These are phyloP conservation scores for Lentinula edodes DNA, from an alignment of 768 basidiomycete genomes.

Conservation along the genomic window DNA sequence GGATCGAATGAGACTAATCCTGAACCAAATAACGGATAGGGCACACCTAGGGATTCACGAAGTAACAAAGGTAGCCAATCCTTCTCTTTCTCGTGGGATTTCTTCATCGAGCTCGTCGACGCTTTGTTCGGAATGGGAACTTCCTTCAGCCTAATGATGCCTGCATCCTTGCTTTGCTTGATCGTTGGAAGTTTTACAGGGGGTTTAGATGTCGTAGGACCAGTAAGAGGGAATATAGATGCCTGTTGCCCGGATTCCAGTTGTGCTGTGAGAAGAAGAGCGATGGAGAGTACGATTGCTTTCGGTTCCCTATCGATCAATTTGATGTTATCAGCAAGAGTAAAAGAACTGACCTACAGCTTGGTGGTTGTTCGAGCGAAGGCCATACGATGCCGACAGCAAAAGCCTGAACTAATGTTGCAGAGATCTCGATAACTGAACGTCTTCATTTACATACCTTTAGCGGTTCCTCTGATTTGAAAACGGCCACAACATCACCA, in stretches of 20 bases:
- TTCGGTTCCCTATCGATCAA: conserved; percentile 2
- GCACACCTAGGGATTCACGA: conserved; percentile 63
- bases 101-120: conserved; percentile 12
- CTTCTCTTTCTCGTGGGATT: conserved; percentile 29
- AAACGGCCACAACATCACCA: conserved; percentile 63
- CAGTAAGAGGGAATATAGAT: conserved; percentile 44
- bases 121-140: conserved; percentile 16
- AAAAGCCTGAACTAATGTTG: conserved; percentile 37
- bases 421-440: background rate
- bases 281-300: conserved; percentile 54
- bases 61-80: conserved; percentile 69
- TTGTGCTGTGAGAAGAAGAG: conserved; percentile 57
- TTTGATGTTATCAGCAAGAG: background rate
- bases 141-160: conserved; percentile 49
- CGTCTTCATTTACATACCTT: background rate
- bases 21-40: conserved; percentile 1
- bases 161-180: conserved; percentile 44
- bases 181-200: conserved; percentile 46
- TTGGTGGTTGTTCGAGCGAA: conserved; percentile 52
- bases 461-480: conserved; percentile 11
- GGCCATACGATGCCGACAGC: conserved; percentile 75
- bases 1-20: conserved; percentile 7
- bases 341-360: conserved; percentile 36
- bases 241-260: conserved; percentile 44
- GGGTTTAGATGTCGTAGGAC: conserved; percentile 23